phyloP scores from a whole-genome alignment of 208 protist species.

The Crithidia sp. region DNA sequence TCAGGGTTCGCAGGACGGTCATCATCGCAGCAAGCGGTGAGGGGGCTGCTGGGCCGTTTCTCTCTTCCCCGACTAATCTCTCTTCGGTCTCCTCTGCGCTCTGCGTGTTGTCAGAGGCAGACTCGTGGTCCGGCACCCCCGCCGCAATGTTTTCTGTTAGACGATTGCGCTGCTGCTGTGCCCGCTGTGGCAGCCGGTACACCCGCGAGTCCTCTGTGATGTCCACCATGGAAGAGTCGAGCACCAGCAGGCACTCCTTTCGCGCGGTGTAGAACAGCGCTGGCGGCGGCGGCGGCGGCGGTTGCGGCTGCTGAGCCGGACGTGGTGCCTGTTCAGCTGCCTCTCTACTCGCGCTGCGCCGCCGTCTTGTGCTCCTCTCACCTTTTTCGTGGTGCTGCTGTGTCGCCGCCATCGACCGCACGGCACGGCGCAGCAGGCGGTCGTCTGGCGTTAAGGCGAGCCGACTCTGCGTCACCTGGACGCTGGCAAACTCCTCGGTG shows the following conservation, averaged over 20 bases:
- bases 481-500: conserved; percentile 48
- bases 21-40: conserved; percentile 16
- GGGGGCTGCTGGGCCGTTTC: not conserved
- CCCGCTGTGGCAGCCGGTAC: conserved; percentile 16
- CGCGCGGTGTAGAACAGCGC: conserved; percentile 29
- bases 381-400: too few relatives aligned
- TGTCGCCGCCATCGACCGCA: too few relatives aligned
- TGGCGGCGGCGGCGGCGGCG: conserved; percentile 15
- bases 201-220: conserved; percentile 45
- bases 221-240: conserved; percentile 64
- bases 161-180: not conserved
- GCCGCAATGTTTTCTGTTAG: too few relatives aligned
- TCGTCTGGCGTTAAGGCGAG: conserved; percentile 50
- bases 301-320: not conserved
- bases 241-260: conserved; percentile 61
- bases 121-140: too few relatives aligned
- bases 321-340: not conserved
- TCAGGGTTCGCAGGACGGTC: conserved; percentile 46
- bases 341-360: not conserved
- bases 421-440: conserved; percentile 22
- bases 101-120: not conserved
- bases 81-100: not conserved
- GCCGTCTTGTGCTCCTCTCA: not conserved
- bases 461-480: conserved; percentile 36
- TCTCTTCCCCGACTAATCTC: not conserved